phyloP scores from a whole-genome alignment of 2,329 filamentous ascomycete species.

The Arthrobotrys entomopaga region DNA sequence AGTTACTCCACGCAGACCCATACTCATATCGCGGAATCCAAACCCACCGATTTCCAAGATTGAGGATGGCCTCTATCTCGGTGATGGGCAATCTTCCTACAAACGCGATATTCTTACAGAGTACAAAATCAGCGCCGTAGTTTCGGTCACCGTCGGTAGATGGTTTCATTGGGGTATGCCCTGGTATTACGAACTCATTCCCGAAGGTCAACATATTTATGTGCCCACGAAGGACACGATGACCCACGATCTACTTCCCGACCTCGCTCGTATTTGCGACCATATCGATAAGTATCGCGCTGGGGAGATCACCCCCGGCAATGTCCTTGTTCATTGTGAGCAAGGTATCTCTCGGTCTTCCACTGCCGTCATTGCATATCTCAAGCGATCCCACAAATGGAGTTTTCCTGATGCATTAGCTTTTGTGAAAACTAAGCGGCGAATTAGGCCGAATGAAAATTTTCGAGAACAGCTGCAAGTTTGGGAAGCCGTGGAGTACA shows the following conservation, averaged over 20 bases:
- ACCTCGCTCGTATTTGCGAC: not conserved
- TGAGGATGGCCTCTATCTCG: not conserved
- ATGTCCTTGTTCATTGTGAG: conserved; percentile 59
- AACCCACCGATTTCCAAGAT: not conserved
- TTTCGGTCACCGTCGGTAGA: not conserved
- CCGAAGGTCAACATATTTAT: not conserved
- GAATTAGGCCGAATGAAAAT: conserved; percentile 58
- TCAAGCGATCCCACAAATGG: conserved; percentile 59
- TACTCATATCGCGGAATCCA: no score
- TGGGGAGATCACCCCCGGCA: not conserved
- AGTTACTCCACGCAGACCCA: no score
- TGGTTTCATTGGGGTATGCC: not conserved
- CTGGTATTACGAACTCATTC: not conserved
- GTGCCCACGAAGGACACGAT: not conserved
- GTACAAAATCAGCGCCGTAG: not conserved
- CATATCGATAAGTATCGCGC: conserved; percentile 62
- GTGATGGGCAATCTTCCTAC: not conserved
- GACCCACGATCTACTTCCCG: not conserved
- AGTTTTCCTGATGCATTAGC: conserved; percentile 56
- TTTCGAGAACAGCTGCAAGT: conserved; percentile 59
- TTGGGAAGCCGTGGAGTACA: conserved; percentile 59
- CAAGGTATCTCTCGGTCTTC: conserved; percentile 59
- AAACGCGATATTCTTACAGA: not conserved
- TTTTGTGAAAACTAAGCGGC: conserved; percentile 59
- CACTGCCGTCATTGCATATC: conserved; percentile 59